Conservation (phyloP, 2,329 filamentous ascomycete genomes). For the Thermomyces lanuginosus region DNA sequence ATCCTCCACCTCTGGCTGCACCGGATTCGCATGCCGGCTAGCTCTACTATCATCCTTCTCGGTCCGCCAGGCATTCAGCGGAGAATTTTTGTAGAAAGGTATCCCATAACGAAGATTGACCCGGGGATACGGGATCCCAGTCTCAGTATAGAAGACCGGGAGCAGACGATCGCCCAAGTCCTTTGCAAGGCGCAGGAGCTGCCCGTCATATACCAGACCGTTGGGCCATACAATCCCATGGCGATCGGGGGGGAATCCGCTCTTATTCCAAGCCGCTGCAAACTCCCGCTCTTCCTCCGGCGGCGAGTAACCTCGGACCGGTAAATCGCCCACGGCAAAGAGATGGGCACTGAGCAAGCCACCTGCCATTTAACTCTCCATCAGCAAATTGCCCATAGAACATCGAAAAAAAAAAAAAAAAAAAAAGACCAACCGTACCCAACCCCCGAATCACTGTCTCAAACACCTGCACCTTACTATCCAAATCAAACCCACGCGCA, state of each 20-base stretch:
- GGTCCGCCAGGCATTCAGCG: too few species aligned
- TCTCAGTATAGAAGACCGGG: conserved; percentile 80
- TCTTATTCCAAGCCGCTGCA: conserved; percentile 28
- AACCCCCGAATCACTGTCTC: conserved; percentile 87
- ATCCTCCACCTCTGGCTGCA: too few species aligned
- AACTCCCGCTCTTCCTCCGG: conserved; percentile 18
- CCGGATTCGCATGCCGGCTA: too few species aligned
- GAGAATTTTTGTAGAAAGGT: conserved; percentile 80
- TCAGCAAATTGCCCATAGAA: not conserved
- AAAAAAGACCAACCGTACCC: conserved; percentile 13
- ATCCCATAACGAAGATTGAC: conserved; percentile 85
- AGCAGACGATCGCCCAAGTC: conserved; percentile 72
- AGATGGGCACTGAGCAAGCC: conserved; percentile 84
- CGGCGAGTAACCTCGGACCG: conserved; percentile 62
- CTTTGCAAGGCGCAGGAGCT: conserved; percentile 72
- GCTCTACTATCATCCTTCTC: too few species aligned
- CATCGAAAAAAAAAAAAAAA: not conserved
- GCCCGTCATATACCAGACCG: conserved; percentile 71
- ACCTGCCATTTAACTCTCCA: too few species aligned
- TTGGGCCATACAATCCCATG: conserved; percentile 52
- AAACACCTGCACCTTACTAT: conserved; percentile 97
- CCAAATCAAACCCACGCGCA: conserved; percentile 73
- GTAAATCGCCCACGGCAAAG: conserved; percentile 79
- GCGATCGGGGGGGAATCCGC: conserved; percentile 8
- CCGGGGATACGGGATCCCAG: conserved; percentile 82